Conservation (phyloP, 2,329 filamentous ascomycete genomes). For the Botrytis hyacinthi region DNA sequence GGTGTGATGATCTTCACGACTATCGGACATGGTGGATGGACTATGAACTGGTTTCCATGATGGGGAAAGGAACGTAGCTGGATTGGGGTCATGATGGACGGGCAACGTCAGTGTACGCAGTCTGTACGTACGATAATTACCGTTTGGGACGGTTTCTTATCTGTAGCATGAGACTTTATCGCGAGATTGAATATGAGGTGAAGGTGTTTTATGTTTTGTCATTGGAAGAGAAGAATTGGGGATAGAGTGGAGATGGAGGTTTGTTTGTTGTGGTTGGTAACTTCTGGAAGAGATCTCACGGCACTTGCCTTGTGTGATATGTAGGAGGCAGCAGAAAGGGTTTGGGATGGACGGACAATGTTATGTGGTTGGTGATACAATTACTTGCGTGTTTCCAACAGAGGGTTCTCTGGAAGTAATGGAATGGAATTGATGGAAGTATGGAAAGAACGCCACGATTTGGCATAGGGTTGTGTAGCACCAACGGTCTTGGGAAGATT, state of each 20-base stretch:
- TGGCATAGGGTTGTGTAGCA: too few relatives aligned
- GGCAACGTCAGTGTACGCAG: not conserved
- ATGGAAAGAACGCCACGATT: too few relatives aligned
- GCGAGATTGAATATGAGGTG: not conserved
- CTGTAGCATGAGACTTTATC: not conserved
- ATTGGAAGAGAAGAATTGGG: not conserved
- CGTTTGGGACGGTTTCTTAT: not conserved
- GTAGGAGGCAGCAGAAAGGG: not conserved
- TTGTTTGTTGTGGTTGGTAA: not conserved
- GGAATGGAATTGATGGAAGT: too few relatives aligned
- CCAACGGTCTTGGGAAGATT: not conserved
- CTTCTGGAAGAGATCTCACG: not conserved
- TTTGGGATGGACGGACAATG: not conserved
- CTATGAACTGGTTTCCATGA: not conserved
- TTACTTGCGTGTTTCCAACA: not conserved
- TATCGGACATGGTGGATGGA: not conserved
- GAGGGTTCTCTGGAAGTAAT: not conserved
- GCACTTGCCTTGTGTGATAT: not conserved
- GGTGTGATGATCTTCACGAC: conserved; percentile 12
- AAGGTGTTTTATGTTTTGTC: not conserved
- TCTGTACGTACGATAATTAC: not conserved
- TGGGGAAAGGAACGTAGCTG: not conserved
- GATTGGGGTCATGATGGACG: not conserved
- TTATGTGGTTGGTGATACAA: not conserved
- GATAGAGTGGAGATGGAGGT: not conserved